These are phyloP conservation scores for Ceratobasidium sp. DNA, from an alignment of 1,284 basidiomycete species.

Conservation along the genomic window DNA sequence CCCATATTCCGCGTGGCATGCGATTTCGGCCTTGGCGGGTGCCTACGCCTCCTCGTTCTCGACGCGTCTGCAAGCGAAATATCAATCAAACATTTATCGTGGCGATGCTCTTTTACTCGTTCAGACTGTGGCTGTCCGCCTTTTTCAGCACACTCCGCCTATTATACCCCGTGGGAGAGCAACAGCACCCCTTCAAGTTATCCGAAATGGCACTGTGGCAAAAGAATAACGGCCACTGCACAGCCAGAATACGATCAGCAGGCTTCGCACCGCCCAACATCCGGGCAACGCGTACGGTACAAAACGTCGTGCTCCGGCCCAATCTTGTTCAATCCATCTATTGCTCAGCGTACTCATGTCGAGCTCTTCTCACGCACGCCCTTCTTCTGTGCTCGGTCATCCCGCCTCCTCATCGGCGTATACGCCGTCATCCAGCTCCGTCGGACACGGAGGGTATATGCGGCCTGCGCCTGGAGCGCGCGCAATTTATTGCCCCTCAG, in stretches of 20 bases:
- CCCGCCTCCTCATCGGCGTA: background rate
- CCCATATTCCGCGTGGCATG: background rate
- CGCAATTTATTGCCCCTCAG: background rate
- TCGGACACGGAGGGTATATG: background rate
- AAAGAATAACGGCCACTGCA: background rate
- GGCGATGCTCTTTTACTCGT: background rate
- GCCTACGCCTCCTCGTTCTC: background rate
- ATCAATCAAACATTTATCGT: background rate
- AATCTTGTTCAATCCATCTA: background rate
- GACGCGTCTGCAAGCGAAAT: background rate
- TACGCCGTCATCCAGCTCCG: conserved; percentile 7
- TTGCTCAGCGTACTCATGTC: conserved; percentile 10
- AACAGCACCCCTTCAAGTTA: background rate
- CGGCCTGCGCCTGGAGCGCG: background rate
- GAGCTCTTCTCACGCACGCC: background rate
- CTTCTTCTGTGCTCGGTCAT: background rate
- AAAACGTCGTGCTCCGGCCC: background rate
- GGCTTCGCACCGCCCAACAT: background rate
- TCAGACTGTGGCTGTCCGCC: background rate
- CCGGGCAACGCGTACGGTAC: background rate
- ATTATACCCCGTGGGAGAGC: background rate
- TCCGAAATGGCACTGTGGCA: background rate
- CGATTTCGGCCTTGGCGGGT: background rate
- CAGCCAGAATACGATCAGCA: background rate
- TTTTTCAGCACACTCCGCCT: background rate